These are phyloP conservation scores for Solanum verrucosum DNA, from an alignment of 257 asterid genomes.

Conservation along the genomic window DNA sequence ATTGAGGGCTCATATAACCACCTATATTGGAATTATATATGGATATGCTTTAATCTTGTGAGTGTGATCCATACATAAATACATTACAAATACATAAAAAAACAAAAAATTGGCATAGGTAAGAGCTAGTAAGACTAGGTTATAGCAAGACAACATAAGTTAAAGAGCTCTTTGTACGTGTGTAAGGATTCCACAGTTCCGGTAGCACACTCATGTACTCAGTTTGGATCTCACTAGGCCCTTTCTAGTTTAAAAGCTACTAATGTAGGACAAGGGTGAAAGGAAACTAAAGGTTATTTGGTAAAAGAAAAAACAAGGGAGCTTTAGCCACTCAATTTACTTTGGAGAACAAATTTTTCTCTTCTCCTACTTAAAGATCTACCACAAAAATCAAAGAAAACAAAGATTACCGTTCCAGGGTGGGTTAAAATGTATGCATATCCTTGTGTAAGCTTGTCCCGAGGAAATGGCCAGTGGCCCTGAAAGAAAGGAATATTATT, in stretches of 20 bases:
- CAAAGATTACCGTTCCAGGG: slow-evolving; percentile 40
- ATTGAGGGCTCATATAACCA: not conserved
- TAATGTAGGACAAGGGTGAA: not conserved
- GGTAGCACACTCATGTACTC: not conserved
- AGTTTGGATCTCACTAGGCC: not conserved
- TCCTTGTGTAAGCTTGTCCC: slow-evolving; percentile 49
- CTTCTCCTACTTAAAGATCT: not conserved
- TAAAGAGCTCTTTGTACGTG: not conserved
- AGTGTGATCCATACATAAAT: not conserved
- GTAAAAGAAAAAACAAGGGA: not conserved
- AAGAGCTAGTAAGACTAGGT: not conserved
- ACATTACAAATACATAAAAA: not conserved
- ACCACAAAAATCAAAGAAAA: not conserved
- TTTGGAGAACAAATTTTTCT: not conserved
- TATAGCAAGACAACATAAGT: not conserved
- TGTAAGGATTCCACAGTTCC: not conserved
- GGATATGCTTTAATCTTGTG: not conserved
- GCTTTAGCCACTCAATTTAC: not conserved
- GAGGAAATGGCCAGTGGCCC: slow-evolving; percentile 65
- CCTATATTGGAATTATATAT: not conserved
- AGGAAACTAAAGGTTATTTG: not conserved
- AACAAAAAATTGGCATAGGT: not conserved
- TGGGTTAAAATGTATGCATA: slow-evolving; percentile 51
- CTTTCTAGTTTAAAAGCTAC: not conserved
- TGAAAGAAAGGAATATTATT: slow-evolving; percentile 9